Evolutionary conservation across 768 basidiomycete genomes (phyloP).

Genomic region (Phanerochaete sordida): DNA sequence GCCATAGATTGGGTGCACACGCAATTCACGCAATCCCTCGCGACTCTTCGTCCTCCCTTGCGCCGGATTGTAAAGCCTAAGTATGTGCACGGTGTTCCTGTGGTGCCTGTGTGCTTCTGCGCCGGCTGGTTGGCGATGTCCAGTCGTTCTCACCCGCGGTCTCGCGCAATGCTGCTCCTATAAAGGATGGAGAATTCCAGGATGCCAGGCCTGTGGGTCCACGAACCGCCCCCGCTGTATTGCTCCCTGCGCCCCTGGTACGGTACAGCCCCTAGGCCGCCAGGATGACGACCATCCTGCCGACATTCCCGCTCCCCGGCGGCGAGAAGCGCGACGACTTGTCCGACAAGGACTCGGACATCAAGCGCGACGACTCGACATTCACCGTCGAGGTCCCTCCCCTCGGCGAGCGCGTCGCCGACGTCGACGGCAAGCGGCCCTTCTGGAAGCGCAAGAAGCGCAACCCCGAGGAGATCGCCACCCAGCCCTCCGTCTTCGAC

Average conservation of each 20-base stretch:
- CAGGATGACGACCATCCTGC: conserved; percentile 13
- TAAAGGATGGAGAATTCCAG: neutral
- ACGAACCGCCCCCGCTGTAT: neutral
- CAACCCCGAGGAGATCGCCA: conserved; percentile 52
- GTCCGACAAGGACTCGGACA: conserved; percentile 9
- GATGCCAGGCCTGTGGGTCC: neutral
- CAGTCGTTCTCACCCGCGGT: neutral
- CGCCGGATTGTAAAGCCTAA: neutral
- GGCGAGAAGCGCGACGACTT: conserved; percentile 12
- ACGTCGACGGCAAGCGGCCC: conserved; percentile 17
- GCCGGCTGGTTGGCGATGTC: neutral
- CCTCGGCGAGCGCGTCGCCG: conserved; percentile 12
- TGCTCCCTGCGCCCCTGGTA: neutral
- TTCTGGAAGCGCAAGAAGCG: conserved; percentile 28
- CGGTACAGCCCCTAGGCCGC: neutral
- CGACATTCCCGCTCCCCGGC: neutral
- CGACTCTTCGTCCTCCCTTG: conserved; percentile 5
- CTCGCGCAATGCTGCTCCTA: neutral
- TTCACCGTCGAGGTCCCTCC: conserved; percentile 11
- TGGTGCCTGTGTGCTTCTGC: neutral
- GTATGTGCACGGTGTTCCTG: neutral
- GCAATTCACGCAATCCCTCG: conserved; percentile 21
- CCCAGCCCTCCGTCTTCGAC: conserved; percentile 62
- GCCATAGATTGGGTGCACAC: conserved; percentile 22
- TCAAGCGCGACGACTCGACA: conserved; percentile 17